Evolutionary conservation across 108 stramenopile species (phyloP), one percentile per base, ranked within the genome.

Genomic region (Heterococcus sp.): DNA sequence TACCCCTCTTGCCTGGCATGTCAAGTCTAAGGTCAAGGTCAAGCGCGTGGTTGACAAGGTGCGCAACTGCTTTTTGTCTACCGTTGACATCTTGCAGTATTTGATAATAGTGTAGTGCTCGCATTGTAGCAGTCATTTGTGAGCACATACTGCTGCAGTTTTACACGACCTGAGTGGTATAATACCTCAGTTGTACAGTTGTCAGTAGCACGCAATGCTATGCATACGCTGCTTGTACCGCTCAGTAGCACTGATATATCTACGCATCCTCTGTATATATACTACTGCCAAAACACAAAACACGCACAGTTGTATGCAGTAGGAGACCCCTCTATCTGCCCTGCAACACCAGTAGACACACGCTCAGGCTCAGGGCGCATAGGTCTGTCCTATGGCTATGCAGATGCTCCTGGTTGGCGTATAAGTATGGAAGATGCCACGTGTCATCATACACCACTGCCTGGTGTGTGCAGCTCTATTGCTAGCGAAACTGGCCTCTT

Each of bases 401-500:
- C 93, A 11, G 92, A 94, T 33, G 91, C 93, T 86, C 91, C 92
- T 11, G 95, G 95, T 30, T 86, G 74, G 58, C 89, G 95, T 3
- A 86, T 95, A 32, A 66, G 77, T 29, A 95, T 94, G 93, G 95
- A 96, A 82, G 95, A 96, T 88, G 93, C 93, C 1, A 79, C 91
- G 32, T 91, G 76, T 73, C 3, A 72, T 33, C 2, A 1, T 69
- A 1, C n/a, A 39, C 30, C 29, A 2, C 64, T 69, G 75, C 71
- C 65, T 69, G 37, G 28, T 38, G 66, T 37, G 37, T 35, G 46
- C 46, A 21, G 14, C 14, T 8, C 46, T 8, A 21, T 58, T 58
- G 8, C 46, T 37, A 82, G 65, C 37, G 64, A 40, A 37, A 76
- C 79, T 8, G 31, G 69, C 75, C 67, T 96, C 32, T 91, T 94